phyloP scores from a whole-genome alignment of 768 basidiomycete species.

The Russula virescens region DNA sequence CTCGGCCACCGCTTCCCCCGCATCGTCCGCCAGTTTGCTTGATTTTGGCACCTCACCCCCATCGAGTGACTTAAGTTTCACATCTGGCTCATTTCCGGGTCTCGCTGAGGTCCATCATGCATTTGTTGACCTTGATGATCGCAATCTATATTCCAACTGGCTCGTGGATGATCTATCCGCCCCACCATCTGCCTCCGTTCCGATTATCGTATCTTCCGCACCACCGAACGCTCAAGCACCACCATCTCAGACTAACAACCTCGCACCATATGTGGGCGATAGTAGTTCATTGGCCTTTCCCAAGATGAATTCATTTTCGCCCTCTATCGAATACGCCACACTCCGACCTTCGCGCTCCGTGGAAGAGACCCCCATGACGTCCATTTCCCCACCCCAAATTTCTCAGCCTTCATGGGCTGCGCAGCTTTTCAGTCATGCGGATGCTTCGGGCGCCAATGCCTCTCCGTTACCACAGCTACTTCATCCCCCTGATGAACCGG shows the following conservation, averaged over 20 bases:
- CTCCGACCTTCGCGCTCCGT: constrained; percentile 52
- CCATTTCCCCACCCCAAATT: constrained; percentile 58
- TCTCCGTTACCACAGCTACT: constrained; percentile 41
- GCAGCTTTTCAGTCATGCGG: constrained; percentile 57
- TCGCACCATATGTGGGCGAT: constrained; percentile 43
- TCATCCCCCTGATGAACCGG: constrained; percentile 35
- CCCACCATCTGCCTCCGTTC: constrained; percentile 43
- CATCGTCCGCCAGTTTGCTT: constrained; percentile 38
- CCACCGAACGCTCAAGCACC: constrained; percentile 39
- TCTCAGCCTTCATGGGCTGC: constrained; percentile 62
- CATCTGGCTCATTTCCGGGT: constrained; percentile 30
- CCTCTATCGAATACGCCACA: constrained; percentile 49
- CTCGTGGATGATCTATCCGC: constrained; percentile 50
- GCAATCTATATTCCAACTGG: constrained; percentile 49
- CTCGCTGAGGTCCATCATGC: constrained; percentile 33
- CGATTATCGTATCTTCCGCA: constrained; percentile 47
- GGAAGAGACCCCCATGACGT: constrained; percentile 28
- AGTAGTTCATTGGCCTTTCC: constrained; percentile 33
- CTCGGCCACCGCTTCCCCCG: constrained; percentile 36
- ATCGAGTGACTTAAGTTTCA: constrained; percentile 34
- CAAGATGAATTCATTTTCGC: constrained; percentile 51
- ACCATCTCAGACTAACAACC: constrained; percentile 41
- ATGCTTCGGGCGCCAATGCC: neutral
- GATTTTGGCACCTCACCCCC: constrained; percentile 39
- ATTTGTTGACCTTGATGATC: constrained; percentile 38